phyloP scores from a whole-genome alignment of 352 stramenopile genomes.

The Thalassiosira livingstoniorum region DNA sequence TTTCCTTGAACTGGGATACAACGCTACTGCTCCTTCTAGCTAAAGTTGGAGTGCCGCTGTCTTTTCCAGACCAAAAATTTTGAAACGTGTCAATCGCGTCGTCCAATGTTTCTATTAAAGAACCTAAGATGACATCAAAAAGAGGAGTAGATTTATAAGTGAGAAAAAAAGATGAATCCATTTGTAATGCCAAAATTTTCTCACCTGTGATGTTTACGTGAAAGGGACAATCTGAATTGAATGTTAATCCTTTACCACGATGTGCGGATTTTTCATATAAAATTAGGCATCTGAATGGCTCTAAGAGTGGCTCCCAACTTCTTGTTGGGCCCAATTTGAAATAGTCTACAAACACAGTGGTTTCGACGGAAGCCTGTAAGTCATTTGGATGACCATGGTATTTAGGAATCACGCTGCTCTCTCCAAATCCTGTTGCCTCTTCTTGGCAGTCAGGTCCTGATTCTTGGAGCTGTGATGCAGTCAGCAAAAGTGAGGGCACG shows the following conservation, averaged over 20 bases:
- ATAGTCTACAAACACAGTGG: slow-evolving; percentile 81
- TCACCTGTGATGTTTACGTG: slow-evolving; percentile 88
- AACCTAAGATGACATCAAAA: slow-evolving; percentile 85
- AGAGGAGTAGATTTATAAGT: slow-evolving; percentile 57
- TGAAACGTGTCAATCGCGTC: slow-evolving; percentile 64
- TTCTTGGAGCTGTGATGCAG: slow-evolving; percentile 64
- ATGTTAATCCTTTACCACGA: slow-evolving; percentile 82
- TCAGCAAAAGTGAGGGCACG: slow-evolving; percentile 56
- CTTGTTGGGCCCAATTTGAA: slow-evolving; percentile 87
- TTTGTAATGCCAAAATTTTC: slow-evolving; percentile 60
- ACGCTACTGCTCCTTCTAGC: no score
- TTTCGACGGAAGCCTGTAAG: slow-evolving; percentile 72
- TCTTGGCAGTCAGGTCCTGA: slow-evolving; percentile 5
- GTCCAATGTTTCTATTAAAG: slow-evolving; percentile 60
- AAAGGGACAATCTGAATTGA: slow-evolving; percentile 83
- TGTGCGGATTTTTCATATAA: slow-evolving; percentile 79
- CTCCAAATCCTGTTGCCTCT: slow-evolving; percentile 39
- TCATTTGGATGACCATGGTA: slow-evolving; percentile 38
- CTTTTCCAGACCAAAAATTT: slow-evolving; percentile 16
- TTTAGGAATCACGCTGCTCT: slow-evolving; percentile 23
- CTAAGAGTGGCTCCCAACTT: slow-evolving; percentile 89
- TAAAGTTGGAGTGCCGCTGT: no score
- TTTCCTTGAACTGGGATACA: no score
- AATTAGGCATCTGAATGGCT: slow-evolving; percentile 82
- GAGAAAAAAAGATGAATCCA: neutral